Conservation (phyloP, 1,284 basidiomycete genomes). For the Phellopilus nigrolimitatus region DNA sequence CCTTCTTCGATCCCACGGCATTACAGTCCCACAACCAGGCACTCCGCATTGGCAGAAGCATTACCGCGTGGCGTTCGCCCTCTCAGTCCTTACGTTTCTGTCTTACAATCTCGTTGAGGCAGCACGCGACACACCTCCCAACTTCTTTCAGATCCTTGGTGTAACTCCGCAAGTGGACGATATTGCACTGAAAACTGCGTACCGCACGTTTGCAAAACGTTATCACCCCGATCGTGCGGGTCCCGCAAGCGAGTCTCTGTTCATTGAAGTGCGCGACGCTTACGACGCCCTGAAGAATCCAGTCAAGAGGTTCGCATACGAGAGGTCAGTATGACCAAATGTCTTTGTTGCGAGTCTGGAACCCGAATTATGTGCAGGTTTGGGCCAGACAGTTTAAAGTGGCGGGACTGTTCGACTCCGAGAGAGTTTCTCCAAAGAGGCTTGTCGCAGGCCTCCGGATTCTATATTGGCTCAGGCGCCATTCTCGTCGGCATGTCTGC, state of each 20-base stretch:
- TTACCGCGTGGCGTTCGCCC: conserved; percentile 59
- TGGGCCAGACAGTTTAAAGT: conserved; percentile 65
- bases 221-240: conserved; percentile 81
- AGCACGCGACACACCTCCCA: conserved; percentile 50
- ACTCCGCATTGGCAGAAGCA: conserved; percentile 46
- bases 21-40: conserved; percentile 35
- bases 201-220: conserved; percentile 66
- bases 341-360: conserved; percentile 5
- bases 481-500: conserved; percentile 61
- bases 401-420: conserved; percentile 61
- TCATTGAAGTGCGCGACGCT: conserved; percentile 70
- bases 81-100: conserved; percentile 67
- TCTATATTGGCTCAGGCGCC: conserved; percentile 63
- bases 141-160: conserved; percentile 74
- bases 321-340: conserved; percentile 46
- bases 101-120: conserved; percentile 58
- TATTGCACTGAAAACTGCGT: conserved; percentile 62
- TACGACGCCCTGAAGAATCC: conserved; percentile 82
- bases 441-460: conserved; percentile 59
- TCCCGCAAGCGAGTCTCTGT: conserved; percentile 54
- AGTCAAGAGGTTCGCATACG: conserved; percentile 79
- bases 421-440: conserved; percentile 73
- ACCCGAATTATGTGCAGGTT: conserved; percentile 44
- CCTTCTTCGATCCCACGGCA: conserved; percentile 29
- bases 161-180: conserved; percentile 61